Conservation (phyloP, 805 yeast genomes). For the Kluyveromyces siamensis region DNA sequence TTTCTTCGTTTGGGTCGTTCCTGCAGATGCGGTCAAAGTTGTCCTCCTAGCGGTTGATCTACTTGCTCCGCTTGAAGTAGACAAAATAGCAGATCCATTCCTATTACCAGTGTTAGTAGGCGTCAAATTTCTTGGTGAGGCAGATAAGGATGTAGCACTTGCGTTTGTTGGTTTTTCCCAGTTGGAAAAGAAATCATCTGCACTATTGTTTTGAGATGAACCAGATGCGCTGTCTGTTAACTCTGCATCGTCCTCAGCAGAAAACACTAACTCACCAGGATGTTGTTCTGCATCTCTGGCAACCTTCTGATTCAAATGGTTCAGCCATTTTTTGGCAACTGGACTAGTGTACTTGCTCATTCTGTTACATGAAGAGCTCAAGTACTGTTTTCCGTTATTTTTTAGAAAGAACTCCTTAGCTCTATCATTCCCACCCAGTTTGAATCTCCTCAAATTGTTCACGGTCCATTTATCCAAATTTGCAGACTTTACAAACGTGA, state of each 20-base stretch:
- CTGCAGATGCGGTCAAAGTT: constrained; percentile 8
- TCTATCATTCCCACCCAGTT: constrained; percentile 84
- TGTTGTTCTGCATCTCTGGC: constrained; percentile 54
- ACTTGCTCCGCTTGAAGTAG: constrained; percentile 24
- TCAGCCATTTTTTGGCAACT: constrained; percentile 73
- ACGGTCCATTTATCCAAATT: constrained; percentile 92
- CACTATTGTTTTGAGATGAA: constrained; percentile 34
- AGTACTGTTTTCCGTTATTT: constrained; percentile 73
- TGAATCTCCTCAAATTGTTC: constrained; percentile 82
- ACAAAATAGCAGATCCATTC: constrained; percentile 13
- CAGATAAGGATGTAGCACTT: constrained; percentile 25
- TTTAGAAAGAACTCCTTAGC: constrained; percentile 78
- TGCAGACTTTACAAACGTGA: constrained; percentile 88
- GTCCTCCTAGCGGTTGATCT: constrained; percentile 13
- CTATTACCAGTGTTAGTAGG: constrained; percentile 15
- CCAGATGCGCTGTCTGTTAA: constrained; percentile 16
- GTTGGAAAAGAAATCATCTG: constrained; percentile 83
- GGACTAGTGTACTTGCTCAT: constrained; percentile 71
- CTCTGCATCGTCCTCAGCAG: constrained; percentile 13
- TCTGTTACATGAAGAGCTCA: constrained; percentile 49
- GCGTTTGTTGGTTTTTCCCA: constrained; percentile 69
- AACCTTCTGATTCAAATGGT: constrained; percentile 64
- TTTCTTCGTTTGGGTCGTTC: constrained; percentile 27
- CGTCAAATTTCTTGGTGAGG: constrained; percentile 17
- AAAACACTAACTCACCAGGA: constrained; percentile 64